phyloP scores from a whole-genome alignment of 768 basidiomycete genomes.

The Serendipita indica region DNA sequence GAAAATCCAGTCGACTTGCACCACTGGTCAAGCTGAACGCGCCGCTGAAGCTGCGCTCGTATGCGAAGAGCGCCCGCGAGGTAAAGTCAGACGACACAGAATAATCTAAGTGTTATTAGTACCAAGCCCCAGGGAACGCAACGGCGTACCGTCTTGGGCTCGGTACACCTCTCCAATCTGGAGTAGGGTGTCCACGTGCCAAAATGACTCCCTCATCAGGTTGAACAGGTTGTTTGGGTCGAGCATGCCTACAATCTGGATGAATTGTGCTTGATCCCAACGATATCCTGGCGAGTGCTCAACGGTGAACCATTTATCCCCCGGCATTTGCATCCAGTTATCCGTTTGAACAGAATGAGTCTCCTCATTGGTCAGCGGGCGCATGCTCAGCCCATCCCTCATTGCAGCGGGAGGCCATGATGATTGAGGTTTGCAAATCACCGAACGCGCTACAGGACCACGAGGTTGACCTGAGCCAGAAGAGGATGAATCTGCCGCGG shows the following conservation, averaged over 20 bases:
- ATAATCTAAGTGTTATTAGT: conserved; percentile 39
- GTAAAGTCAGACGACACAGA: conserved; percentile 73
- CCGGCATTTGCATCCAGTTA: conserved; percentile 22
- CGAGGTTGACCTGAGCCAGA: conserved; percentile 28
- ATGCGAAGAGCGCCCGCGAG: conserved; percentile 87
- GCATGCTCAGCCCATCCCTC: conserved; percentile 59
- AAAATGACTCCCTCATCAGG: conserved; percentile 62
- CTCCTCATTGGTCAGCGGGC: conserved; percentile 43
- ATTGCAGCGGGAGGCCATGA: conserved; percentile 59
- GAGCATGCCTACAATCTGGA: conserved; percentile 70
- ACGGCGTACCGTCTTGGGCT: conserved; percentile 63
- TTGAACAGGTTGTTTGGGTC: conserved; percentile 69
- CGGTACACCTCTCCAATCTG: conserved; percentile 74
- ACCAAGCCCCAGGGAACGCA: background rate
- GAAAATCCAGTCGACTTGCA: conserved; percentile 73
- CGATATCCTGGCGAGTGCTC: conserved; percentile 78
- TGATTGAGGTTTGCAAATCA: conserved; percentile 60
- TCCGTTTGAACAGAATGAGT: conserved; percentile 3
- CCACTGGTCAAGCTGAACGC: conserved; percentile 76
- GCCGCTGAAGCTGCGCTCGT: conserved; percentile 79
- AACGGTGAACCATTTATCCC: conserved; percentile 80
- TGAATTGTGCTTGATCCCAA: conserved; percentile 63
- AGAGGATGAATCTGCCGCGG: conserved; percentile 23
- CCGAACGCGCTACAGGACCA: conserved; percentile 36
- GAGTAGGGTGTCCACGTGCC: conserved; percentile 85